A percentile compares a stretch with the other conserved stretches of the same genome.
Conservation (phyloP, 148 eudicot genomes). For the Suaeda aralocaspica region DNA sequence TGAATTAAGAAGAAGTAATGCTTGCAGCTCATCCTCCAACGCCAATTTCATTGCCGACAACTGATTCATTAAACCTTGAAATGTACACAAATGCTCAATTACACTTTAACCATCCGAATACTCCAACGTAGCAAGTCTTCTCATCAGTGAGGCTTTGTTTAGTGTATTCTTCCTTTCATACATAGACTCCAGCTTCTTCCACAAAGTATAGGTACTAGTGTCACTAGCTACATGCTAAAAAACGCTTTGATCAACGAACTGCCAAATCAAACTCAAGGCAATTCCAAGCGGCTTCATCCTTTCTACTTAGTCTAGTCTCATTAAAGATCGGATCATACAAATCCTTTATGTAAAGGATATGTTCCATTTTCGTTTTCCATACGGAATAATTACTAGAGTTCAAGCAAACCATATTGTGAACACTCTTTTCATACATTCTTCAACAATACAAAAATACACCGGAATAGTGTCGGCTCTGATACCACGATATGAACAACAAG, state of each 20-base stretch:
- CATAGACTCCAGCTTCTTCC: neutral
- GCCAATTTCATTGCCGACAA: conserved; percentile 1
- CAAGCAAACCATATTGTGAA: too few relatives aligned
- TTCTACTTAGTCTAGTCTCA: too few relatives aligned
- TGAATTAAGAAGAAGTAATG: neutral
- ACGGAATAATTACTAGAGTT: too few relatives aligned
- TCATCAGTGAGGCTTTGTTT: neutral
- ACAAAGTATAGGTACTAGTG: neutral
- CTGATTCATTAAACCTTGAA: neutral
- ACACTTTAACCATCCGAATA: neutral
- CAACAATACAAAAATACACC: too few relatives aligned
- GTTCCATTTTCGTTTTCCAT: too few relatives aligned
- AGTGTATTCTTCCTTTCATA: neutral
- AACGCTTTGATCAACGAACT: neutral
- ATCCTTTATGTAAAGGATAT: too few relatives aligned
- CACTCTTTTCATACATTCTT: too few relatives aligned
- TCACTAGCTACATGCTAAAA: neutral
- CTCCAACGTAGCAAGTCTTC: neutral
- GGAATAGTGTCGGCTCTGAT: too few relatives aligned
- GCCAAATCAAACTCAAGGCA: too few relatives aligned
- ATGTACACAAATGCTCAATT: neutral
- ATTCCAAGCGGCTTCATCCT: too few relatives aligned
- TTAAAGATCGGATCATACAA: too few relatives aligned
- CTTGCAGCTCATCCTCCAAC: neutral
- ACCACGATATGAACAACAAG: neutral